Conservation (phyloP, 306 rosid genomes). For the Medicago lupulina region DNA sequence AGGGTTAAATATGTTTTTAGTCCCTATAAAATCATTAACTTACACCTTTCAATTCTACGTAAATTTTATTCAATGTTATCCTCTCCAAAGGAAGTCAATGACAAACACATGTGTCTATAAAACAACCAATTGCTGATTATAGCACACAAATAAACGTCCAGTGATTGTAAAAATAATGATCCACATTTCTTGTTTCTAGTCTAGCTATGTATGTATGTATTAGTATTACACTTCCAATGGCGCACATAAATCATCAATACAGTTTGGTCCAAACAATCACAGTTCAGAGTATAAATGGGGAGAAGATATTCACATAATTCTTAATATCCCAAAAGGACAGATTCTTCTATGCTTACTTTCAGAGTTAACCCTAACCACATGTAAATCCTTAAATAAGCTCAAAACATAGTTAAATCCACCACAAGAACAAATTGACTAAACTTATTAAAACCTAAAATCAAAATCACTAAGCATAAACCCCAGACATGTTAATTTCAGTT, state of each 20-base stretch:
- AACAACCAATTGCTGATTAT: slow-evolving; percentile 26
- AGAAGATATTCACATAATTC: slow-evolving; percentile 31
- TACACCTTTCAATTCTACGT: not conserved
- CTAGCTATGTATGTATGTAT: not conserved
- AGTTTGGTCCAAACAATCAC: slow-evolving; percentile 27
- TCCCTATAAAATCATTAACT: not conserved
- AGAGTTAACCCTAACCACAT: slow-evolving; percentile 28
- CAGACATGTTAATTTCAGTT: slow-evolving; percentile 32
- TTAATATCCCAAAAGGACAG: not conserved
- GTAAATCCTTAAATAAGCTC: slow-evolving; percentile 34
- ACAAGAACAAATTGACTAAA: slow-evolving; percentile 1
- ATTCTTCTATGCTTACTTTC: slow-evolving; percentile 9
- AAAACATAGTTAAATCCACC: slow-evolving; percentile 36
- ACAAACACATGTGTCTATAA: not conserved
- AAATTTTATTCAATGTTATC: not conserved
- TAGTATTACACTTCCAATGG: slow-evolving; percentile 25
- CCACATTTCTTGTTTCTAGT: slow-evolving; percentile 15
- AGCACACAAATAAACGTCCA: slow-evolving; percentile 18
- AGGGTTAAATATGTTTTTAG: not conserved
- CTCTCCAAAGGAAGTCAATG: slow-evolving; percentile 1
- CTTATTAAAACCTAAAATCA: not conserved
- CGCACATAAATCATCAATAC: slow-evolving; percentile 10
- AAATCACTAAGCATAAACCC: slow-evolving; percentile 18
- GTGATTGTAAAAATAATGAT: slow-evolving; percentile 2
- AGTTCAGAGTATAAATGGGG: slow-evolving; percentile 5